These are phyloP conservation scores for Trichoderma gracile DNA, from an alignment of 2,329 filamentous ascomycete genomes.

Conservation along the genomic window DNA sequence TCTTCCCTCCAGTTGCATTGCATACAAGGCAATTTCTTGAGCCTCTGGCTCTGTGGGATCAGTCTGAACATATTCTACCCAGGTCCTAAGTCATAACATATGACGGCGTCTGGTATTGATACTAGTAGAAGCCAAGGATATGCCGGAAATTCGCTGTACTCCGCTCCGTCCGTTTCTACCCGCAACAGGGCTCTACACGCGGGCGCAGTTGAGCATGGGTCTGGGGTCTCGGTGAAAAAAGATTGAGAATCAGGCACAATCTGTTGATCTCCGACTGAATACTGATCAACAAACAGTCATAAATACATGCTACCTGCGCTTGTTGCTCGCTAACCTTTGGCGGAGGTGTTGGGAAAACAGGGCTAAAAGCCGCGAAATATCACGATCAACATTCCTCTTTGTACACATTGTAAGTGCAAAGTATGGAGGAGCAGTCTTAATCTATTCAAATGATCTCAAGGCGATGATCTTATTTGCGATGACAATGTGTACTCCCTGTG, in stretches of 20 bases:
- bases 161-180: neutral
- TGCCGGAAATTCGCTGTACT: conserved; percentile 1
- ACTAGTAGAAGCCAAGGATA: neutral
- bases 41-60: neutral
- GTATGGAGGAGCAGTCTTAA: neutral
- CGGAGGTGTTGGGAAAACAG: too few relatives aligned
- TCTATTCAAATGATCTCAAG: too few relatives aligned
- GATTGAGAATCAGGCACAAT: neutral
- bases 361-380: too few relatives aligned
- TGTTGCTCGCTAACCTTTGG: neutral
- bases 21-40: neutral
- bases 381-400: too few relatives aligned
- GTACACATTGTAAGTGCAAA: neutral
- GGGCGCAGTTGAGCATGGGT: conserved; percentile 7
- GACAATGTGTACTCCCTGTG: too few relatives aligned
- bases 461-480: too few relatives aligned
- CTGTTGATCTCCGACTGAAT: too few relatives aligned
- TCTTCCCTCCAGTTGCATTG: neutral
- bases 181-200: neutral
- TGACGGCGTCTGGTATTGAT: neutral
- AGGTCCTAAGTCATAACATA: neutral
- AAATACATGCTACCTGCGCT: too few relatives aligned
- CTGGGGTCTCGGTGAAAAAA: neutral
- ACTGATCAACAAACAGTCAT: neutral
- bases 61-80: neutral